Percentiles rank a stretch among this genome's conserved stretches.
Evolutionary conservation across 129 eudicot species (phyloP).

Genomic region (Gnaphalium uliginosum): DNA sequence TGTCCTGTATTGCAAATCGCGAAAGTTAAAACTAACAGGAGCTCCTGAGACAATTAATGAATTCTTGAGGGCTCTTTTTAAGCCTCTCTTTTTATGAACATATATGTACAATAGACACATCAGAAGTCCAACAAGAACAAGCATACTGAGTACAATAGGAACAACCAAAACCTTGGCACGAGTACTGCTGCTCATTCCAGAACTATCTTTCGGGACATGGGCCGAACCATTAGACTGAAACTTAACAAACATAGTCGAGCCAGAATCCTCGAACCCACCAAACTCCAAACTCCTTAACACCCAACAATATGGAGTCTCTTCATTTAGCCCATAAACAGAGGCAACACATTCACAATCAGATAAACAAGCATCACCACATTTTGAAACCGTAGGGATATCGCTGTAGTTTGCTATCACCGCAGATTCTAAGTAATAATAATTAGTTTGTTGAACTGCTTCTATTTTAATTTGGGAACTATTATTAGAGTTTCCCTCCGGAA

Average conservation of each 20-base stretch:
- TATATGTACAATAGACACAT: constrained; percentile 55
- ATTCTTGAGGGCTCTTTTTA: constrained; percentile 59
- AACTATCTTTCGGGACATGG: constrained; percentile 26
- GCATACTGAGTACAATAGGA: constrained; percentile 79
- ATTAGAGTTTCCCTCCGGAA: constrained; percentile 33
- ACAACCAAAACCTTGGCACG: constrained; percentile 72
- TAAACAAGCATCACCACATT: constrained; percentile 89
- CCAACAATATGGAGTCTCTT: constrained; percentile 94
- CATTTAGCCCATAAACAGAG: constrained; percentile 78
- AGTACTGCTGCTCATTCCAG: constrained; percentile 33
- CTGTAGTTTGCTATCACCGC: constrained; percentile 87
- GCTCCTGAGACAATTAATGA: constrained; percentile 75
- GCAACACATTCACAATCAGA: constrained; percentile 88
- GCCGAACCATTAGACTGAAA: constrained; percentile 49
- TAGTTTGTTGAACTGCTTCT: constrained; percentile 55
- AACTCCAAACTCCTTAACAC: constrained; percentile 64
- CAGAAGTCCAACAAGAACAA: constrained; percentile 54
- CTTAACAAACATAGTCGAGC: constrained; percentile 88
- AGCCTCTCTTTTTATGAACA: constrained; percentile 55
- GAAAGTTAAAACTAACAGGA: constrained; percentile 70
- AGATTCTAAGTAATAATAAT: constrained; percentile 63
- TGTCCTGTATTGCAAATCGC: constrained; percentile 69
- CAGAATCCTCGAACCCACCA: constrained; percentile 87
- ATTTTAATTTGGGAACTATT: constrained; percentile 47
- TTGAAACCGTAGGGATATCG: constrained; percentile 56